Percentiles rank a stretch among this genome's conserved stretches.
phyloP scores from a whole-genome alignment of 169 alveolate species.

The Eimeria nieschulzi region DNA sequence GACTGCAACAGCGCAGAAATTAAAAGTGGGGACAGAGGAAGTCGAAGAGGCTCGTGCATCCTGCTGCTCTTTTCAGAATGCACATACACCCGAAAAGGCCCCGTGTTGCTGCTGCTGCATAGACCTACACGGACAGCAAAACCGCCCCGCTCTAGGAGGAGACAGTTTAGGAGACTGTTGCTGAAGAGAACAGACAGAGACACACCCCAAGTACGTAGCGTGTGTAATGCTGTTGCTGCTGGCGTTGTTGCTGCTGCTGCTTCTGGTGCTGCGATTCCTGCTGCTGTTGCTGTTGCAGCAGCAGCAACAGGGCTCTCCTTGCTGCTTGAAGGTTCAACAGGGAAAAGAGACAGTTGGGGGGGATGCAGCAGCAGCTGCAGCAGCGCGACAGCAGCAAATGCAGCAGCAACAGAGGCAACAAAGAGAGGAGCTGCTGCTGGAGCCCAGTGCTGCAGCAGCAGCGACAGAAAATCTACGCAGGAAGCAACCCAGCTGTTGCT shows the following conservation, averaged over 20 bases:
- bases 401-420: constrained; percentile 53
- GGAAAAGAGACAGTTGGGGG: background rate
- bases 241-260: constrained; percentile 31
- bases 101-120: constrained; percentile 35
- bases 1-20: constrained; percentile 35
- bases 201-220: constrained; percentile 13
- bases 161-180: constrained; percentile 2
- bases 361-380: constrained; percentile 50
- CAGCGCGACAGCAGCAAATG: constrained; percentile 35
- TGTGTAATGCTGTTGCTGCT: background rate
- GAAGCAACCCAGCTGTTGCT: constrained; percentile 46
- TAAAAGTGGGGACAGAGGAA: constrained; percentile 27
- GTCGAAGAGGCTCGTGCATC: background rate
- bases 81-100: constrained; percentile 39
- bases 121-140: constrained; percentile 16
- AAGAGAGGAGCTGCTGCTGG: constrained; percentile 32
- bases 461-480: constrained; percentile 18
- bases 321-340: background rate
- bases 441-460: constrained; percentile 63
- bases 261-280: constrained; percentile 7
- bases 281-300: constrained; percentile 17
- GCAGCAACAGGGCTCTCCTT: constrained; percentile 7
- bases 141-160: constrained; percentile 28
- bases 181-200: constrained; percentile 30
- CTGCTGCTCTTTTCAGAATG: constrained; percentile 35